Conservation (phyloP, 495 filamentous ascomycete genomes). For the Tuber umbilicatum region DNA sequence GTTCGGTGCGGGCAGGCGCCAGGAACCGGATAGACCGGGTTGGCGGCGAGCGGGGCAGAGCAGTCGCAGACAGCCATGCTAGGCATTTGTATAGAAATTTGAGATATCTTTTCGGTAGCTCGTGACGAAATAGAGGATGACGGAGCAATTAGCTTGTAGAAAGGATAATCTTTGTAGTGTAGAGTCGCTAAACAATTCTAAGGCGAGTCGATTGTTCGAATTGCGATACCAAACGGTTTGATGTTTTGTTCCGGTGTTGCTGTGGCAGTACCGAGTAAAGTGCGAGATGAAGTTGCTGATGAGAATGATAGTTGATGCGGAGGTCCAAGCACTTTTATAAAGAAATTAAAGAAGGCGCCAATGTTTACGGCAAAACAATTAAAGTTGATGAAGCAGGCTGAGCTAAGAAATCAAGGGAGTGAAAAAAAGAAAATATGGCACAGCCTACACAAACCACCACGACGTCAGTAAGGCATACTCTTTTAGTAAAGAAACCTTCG, state of each 20-base stretch:
- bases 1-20: not conserved
- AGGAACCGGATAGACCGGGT: not conserved
- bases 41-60: not conserved
- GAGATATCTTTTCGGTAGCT: not conserved
- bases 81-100: not conserved
- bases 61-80: not conserved
- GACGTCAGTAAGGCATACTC: conserved; percentile 32
- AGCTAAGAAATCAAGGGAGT: conserved; percentile 1
- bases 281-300: not conserved
- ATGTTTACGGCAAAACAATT: not conserved
- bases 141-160: not conserved
- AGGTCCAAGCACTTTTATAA: not conserved
- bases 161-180: not conserved
- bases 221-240: not conserved
- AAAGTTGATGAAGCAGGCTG: not conserved
- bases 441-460: conserved; percentile 23
- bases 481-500: not conserved
- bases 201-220: not conserved
- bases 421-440: conserved; percentile 30
- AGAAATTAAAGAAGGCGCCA: not conserved
- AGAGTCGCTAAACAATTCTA: not conserved
- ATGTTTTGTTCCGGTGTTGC: conserved; percentile 1
- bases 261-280: not conserved
- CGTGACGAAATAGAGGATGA: not conserved
- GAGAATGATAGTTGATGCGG: not conserved